These are phyloP conservation scores for Acanthamoeba lugdunensis DNA, from an alignment of 208 protist genomes.

Conservation along the genomic window DNA sequence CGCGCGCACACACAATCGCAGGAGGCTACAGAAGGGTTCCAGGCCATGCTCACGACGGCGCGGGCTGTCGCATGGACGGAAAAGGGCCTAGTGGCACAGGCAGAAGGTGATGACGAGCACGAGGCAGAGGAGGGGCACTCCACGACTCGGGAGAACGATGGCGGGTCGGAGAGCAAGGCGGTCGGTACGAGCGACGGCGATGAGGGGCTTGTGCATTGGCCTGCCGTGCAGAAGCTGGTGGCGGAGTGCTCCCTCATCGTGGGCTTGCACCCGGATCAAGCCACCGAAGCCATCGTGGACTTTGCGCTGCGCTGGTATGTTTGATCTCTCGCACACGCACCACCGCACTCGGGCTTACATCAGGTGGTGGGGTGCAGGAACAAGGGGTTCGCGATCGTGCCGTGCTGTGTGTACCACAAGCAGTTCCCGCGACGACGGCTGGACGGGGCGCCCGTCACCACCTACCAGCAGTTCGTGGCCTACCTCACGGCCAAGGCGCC, in stretches of 20 bases:
- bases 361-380: not conserved
- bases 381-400: slow-evolving; percentile 58
- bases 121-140: no score
- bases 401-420: slow-evolving; percentile 54
- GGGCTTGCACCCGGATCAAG: slow-evolving; percentile 54
- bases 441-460: slow-evolving; percentile 30
- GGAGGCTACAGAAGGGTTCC: not conserved
- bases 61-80: slow-evolving; percentile 33
- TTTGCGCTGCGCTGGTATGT: slow-evolving; percentile 24
- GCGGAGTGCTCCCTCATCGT: slow-evolving; percentile 31
- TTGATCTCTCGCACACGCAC: not conserved
- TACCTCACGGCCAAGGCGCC: slow-evolving; percentile 41
- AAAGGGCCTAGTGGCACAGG: slow-evolving; percentile 20
- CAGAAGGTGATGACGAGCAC: not conserved
- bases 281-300: slow-evolving; percentile 61
- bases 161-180: not conserved
- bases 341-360: not conserved
- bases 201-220: not conserved
- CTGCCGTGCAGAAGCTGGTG: not conserved
- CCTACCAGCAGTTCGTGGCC: slow-evolving; percentile 32
- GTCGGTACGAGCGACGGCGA: no score
- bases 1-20: not conserved
- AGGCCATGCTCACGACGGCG: not conserved
- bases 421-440: slow-evolving; percentile 24
- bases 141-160: not conserved